Conservation (phyloP, 2,329 filamentous ascomycete species). For the Coniochaeta hoffmannii region DNA sequence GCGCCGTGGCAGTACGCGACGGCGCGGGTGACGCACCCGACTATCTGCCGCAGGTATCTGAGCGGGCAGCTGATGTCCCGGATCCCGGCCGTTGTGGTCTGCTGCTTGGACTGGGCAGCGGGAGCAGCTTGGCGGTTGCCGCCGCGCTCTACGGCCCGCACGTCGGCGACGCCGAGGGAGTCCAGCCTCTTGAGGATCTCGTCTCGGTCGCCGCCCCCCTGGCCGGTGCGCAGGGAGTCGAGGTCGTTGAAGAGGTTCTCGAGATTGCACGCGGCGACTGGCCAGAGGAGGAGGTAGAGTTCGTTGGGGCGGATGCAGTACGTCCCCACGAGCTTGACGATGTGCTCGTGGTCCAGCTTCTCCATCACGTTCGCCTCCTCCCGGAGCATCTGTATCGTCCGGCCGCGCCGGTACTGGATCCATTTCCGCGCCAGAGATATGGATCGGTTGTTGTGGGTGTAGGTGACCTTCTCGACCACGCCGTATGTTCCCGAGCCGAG, state of each 20-base stretch:
- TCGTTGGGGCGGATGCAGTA: conserved; percentile 32
- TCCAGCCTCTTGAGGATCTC: conserved; percentile 30
- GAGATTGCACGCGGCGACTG: conserved; percentile 38
- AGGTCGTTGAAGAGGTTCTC: conserved; percentile 34
- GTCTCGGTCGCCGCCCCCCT: conserved; percentile 31
- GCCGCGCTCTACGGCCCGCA: conserved; percentile 26
- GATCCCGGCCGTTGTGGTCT: conserved; percentile 11
- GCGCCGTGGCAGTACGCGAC: conserved; percentile 33
- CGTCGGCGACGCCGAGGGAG: conserved; percentile 28
- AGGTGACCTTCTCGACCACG: conserved; percentile 34
- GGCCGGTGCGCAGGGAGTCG: conserved; percentile 28
- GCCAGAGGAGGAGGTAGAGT: conserved; percentile 39
- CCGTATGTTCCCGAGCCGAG: conserved; percentile 36
- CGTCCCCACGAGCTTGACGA: conserved; percentile 38
- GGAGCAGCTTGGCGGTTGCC: background rate
- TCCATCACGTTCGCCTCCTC: conserved; percentile 40
- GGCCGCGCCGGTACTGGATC: conserved; percentile 26
- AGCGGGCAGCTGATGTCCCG: conserved; percentile 24
- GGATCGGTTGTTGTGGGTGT: conserved; percentile 21
- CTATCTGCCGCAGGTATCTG: conserved; percentile 31
- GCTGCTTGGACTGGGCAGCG: conserved; percentile 5
- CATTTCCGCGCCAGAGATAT: conserved; percentile 39
- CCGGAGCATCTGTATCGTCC: conserved; percentile 32
- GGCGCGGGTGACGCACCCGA: conserved; percentile 37
- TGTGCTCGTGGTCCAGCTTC: conserved; percentile 37